phyloP scores from a whole-genome alignment of 495 filamentous ascomycete genomes.

The Trichoderma reesei region DNA sequence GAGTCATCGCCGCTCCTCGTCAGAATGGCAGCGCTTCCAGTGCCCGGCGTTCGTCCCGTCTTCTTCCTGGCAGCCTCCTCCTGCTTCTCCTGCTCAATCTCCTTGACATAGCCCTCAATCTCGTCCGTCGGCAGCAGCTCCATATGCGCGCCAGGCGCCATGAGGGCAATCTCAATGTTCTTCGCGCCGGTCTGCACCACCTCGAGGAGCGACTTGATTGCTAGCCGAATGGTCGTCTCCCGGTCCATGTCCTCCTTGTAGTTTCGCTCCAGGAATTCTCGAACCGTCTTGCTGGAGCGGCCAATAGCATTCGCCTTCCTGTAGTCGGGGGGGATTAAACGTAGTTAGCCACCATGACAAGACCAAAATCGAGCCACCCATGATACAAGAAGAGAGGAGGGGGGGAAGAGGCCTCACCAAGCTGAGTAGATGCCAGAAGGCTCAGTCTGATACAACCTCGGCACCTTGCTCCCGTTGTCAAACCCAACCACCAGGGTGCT shows the following conservation, averaged over 20 bases:
- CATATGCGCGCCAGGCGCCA: conserved; percentile 84
- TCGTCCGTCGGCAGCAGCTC: conserved; percentile 95
- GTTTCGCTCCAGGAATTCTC: conserved; percentile 95
- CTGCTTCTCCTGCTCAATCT: conserved; percentile 97
- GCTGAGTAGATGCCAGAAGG: conserved; percentile 97
- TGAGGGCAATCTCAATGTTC: conserved; percentile 98
- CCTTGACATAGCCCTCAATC: conserved; percentile 94
- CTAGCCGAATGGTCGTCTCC: conserved; percentile 91
- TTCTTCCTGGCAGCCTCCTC: conserved; percentile 97
- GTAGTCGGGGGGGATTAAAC: conserved; percentile 5
- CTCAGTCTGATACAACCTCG: conserved; percentile 93
- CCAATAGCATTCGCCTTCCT: conserved; percentile 99
- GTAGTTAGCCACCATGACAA: not conserved
- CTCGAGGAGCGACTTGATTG: conserved; percentile 94
- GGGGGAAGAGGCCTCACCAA: conserved; percentile 49
- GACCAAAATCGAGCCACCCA: no score
- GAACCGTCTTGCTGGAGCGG: conserved; percentile 93
- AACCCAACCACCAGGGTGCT: conserved; percentile 96
- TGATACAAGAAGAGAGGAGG: not conserved
- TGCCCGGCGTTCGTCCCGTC: conserved; percentile 65
- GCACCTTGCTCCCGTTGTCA: conserved; percentile 77
- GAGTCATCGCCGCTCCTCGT: conserved; percentile 51
- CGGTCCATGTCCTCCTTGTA: conserved; percentile 96
- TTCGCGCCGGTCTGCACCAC: conserved; percentile 98
- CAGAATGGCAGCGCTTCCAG: conserved; percentile 68